These are phyloP conservation scores for Cryomyces antarcticus DNA, from an alignment of 495 filamentous ascomycete genomes.

Conservation along the genomic window DNA sequence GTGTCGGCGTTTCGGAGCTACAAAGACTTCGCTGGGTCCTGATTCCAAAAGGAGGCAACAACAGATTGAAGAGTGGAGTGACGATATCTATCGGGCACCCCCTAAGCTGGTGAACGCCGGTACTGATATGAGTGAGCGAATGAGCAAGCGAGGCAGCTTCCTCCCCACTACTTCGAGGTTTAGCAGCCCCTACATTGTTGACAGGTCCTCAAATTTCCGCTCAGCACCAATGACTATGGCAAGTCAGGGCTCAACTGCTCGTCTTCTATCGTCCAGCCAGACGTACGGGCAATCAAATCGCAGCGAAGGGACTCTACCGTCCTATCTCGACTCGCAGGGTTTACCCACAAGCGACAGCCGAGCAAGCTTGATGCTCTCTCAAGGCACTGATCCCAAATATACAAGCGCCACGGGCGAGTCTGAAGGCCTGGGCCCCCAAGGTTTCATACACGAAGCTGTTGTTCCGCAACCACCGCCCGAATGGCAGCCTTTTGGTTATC, in stretches of 20 bases:
- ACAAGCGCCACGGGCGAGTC: constrained; percentile 37
- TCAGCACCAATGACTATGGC: constrained; percentile 79
- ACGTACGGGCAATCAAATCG: constrained; percentile 55
- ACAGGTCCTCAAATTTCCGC: constrained; percentile 31
- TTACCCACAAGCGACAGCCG: constrained; percentile 22
- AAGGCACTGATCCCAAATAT: constrained; percentile 24
- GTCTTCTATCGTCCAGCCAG: constrained; percentile 43
- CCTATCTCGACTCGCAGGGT: constrained; percentile 16
- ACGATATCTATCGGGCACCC: constrained; percentile 87
- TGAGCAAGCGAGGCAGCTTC: constrained; percentile 70
- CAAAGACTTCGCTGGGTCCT: constrained; percentile 46
- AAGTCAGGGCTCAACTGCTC: constrained; percentile 65
- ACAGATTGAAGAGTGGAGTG: constrained; percentile 95
- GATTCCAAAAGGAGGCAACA: constrained; percentile 59
- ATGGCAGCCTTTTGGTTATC: constrained; percentile 91
- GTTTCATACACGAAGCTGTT: constrained; percentile 87
- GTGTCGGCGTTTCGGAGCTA: constrained; percentile 57
- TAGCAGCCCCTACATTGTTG: constrained; percentile 72
- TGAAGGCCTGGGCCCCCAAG: constrained; percentile 65
- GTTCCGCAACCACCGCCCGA: constrained; percentile 96
- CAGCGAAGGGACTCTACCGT: constrained; percentile 39
- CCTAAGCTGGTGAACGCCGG: constrained; percentile 54
- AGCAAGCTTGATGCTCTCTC: constrained; percentile 29
- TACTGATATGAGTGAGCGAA: constrained; percentile 33
- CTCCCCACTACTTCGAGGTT: constrained; percentile 79